Evolutionary conservation across 2,329 filamentous ascomycete species (phyloP).

Genomic region (Leptoxyphium fumago): DNA sequence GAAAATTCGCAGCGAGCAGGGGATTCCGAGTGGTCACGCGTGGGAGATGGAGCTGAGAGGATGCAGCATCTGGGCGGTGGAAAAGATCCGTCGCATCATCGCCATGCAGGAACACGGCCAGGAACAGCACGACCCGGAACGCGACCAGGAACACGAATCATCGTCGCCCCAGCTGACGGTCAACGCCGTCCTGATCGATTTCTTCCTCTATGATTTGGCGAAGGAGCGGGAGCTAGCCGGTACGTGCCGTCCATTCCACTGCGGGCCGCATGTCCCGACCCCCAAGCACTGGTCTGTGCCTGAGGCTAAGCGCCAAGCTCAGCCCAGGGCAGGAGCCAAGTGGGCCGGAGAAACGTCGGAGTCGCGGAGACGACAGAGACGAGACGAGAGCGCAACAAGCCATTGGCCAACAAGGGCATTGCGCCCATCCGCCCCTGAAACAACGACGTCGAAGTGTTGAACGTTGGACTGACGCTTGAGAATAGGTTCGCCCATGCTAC

Average conservation of each 20-base stretch:
- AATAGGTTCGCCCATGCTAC: neutral
- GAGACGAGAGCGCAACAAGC: too few relatives aligned
- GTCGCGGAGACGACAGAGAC: too few relatives aligned
- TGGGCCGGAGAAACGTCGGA: too few relatives aligned
- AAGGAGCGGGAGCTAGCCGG: slow-evolving; percentile 58
- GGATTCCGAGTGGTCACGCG: slow-evolving; percentile 54
- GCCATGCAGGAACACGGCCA: slow-evolving; percentile 54
- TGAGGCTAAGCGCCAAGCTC: neutral
- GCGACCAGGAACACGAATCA: neutral
- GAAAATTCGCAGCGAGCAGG: slow-evolving; percentile 48
- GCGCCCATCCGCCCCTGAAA: neutral
- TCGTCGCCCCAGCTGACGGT: slow-evolving; percentile 21
- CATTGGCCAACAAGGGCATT: too few relatives aligned
- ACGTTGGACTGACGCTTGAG: neutral
- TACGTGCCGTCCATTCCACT: slow-evolving; percentile 10
- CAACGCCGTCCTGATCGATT: slow-evolving; percentile 92
- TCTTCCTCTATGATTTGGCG: slow-evolving; percentile 89
- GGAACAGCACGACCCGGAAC: neutral
- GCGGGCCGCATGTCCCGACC: neutral
- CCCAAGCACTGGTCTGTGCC: neutral
- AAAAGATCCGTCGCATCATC: slow-evolving; percentile 75
- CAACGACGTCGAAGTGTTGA: neutral
- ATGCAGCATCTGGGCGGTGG: slow-evolving; percentile 92
- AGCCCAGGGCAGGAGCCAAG: neutral
- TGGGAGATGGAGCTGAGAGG: slow-evolving; percentile 85